These are phyloP conservation scores for Plasmodium vinckei DNA, from an alignment of 169 alveolate genomes.

Conservation along the genomic window DNA sequence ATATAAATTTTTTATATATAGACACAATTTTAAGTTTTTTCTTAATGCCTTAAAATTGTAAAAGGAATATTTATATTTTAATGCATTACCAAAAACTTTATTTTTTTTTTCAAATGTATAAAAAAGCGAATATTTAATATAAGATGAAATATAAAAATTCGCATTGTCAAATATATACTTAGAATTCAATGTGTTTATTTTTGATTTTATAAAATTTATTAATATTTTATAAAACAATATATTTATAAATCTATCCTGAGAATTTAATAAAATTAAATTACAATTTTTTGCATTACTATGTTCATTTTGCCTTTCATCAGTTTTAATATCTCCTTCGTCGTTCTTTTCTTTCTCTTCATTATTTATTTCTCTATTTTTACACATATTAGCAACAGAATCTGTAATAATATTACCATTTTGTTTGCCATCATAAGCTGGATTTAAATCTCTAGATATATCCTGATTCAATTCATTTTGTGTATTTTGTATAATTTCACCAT, in stretches of 20 bases:
- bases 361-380: background rate
- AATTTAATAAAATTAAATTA: slow-evolving; percentile 38
- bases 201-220: slow-evolving; percentile 42
- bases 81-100: slow-evolving; percentile 18
- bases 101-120: slow-evolving; percentile 30
- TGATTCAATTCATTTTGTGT: no score
- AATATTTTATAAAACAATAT: slow-evolving; percentile 51
- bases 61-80: slow-evolving; percentile 62
- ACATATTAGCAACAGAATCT: background rate
- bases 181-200: slow-evolving; percentile 39
- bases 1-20: slow-evolving; percentile 51
- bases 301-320: background rate
- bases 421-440: no score
- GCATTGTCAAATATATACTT: slow-evolving; percentile 37
- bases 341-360: background rate
- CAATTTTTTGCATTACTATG: slow-evolving; percentile 21
- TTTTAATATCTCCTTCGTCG: background rate
- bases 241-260: slow-evolving; percentile 58
- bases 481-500: background rate
- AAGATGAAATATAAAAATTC: slow-evolving; percentile 45
- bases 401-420: background rate
- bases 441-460: no score
- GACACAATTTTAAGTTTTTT: slow-evolving; percentile 55
- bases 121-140: slow-evolving; percentile 40
- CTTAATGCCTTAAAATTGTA: slow-evolving; percentile 43